Percentiles rank a stretch among this genome's conserved stretches.
Conservation (phyloP, 2,329 filamentous ascomycete genomes). For the Tolypocladium ovalisporum region DNA sequence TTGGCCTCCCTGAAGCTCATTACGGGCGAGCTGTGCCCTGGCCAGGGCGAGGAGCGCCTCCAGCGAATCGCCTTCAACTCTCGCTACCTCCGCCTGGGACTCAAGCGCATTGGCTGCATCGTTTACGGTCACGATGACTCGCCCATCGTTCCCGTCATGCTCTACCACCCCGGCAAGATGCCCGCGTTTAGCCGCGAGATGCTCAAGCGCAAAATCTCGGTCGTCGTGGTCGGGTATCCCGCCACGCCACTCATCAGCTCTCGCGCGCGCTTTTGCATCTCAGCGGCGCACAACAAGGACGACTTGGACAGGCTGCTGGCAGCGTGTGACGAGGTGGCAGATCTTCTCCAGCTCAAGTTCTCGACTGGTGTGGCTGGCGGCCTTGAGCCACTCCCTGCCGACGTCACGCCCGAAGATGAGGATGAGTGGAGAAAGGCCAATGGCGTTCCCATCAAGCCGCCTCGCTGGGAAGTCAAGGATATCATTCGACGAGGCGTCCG, state of each 20-base stretch:
- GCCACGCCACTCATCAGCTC: conserved; percentile 93
- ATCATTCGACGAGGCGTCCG: conserved; percentile 64
- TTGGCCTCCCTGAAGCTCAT: conserved; percentile 79
- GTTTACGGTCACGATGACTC: conserved; percentile 97
- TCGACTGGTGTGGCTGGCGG: conserved; percentile 93
- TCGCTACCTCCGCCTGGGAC: conserved; percentile 88
- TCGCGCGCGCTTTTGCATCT: conserved; percentile 90
- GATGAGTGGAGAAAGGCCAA: conserved; percentile 51
- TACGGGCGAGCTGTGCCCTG: conserved; percentile 73
- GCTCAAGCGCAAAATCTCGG: conserved; percentile 93
- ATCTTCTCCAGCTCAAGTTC: conserved; percentile 89
- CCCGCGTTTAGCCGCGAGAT: conserved; percentile 97
- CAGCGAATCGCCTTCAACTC: conserved; percentile 98
- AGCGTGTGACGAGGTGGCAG: conserved; percentile 87
- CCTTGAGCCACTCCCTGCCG: conserved; percentile 63
- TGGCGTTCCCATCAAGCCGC: conserved; percentile 59
- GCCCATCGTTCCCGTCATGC: conserved; percentile 85
- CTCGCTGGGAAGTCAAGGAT: conserved; percentile 77
- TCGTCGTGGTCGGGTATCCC: conserved; percentile 94
- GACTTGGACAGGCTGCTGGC: conserved; percentile 82
- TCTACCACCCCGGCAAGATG: conserved; percentile 99
- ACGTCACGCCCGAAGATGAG: conserved; percentile 61
- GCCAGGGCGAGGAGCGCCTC: conserved; percentile 89
- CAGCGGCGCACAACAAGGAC: conserved; percentile 94
- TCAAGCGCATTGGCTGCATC: conserved; percentile 95